Percentiles rank a stretch among this genome's conserved stretches.
Conservation (phyloP, 495 filamentous ascomycete species). For the Stereocaulon alpinum region DNA sequence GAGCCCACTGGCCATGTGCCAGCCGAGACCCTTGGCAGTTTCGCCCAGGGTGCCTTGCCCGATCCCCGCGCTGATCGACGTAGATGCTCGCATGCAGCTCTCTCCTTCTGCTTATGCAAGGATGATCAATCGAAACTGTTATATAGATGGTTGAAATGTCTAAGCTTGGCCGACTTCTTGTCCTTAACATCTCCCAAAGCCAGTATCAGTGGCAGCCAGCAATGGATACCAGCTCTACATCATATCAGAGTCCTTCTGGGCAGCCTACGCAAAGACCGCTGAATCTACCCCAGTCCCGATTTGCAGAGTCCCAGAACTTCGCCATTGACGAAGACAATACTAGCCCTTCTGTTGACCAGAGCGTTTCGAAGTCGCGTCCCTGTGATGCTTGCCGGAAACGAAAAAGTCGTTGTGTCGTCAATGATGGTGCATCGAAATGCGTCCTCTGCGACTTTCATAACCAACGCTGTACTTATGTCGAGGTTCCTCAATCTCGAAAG, state of each 20-base stretch:
- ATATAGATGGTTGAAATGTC: not conserved
- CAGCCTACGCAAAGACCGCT: not conserved
- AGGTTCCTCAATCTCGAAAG: conserved; percentile 53
- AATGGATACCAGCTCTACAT: conserved; percentile 2
- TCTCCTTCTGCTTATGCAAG: not conserved
- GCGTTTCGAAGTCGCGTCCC: conserved; percentile 25
- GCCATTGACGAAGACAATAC: conserved; percentile 1
- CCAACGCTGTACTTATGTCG: conserved; percentile 52
- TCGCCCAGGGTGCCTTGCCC: not conserved
- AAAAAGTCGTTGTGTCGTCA: conserved; percentile 65
- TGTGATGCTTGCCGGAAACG: conserved; percentile 57
- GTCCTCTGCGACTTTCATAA: conserved; percentile 52
- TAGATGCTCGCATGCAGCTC: not conserved
- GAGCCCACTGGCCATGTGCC: not conserved
- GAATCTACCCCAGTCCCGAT: not conserved
- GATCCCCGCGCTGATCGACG: not conserved
- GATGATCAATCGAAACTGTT: not conserved
- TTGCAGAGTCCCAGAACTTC: not conserved
- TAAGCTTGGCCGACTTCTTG: conserved; percentile 3
- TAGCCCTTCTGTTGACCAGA: conserved; percentile 14
- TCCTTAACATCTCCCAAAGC: not conserved
- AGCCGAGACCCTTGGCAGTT: not conserved
- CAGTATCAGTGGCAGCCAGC: conserved; percentile 1
- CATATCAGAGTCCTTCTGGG: not conserved
- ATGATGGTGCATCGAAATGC: conserved; percentile 53